phyloP scores from a whole-genome alignment of 257 asterid genomes.

The Nicotiana obtusifolia region DNA sequence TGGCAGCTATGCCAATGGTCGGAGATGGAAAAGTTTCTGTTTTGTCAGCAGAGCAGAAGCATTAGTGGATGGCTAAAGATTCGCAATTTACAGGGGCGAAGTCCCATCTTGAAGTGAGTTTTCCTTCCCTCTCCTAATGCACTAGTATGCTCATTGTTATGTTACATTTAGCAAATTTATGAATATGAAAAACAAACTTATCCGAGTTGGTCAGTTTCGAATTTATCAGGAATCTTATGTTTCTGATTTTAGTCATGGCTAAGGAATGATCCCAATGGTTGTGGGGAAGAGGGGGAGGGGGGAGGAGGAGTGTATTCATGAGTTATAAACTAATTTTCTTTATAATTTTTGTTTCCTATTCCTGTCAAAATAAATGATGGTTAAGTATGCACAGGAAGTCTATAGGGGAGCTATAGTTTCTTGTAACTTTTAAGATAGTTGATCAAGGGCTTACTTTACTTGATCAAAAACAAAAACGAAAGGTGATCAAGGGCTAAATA shows the following conservation, averaged over 20 bases:
- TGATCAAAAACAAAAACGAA: not conserved
- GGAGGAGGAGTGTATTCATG: not conserved
- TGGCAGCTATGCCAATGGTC: constrained; percentile 28
- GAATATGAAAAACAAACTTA: not conserved
- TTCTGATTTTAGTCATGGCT: not conserved
- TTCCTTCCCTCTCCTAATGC: not conserved
- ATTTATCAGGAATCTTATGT: not conserved
- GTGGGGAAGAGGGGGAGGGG: not conserved
- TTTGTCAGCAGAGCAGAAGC: constrained; percentile 9
- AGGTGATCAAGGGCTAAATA: not conserved
- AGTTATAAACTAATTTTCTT: not conserved
- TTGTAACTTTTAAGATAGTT: not conserved
- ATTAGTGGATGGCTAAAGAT: constrained; percentile 28
- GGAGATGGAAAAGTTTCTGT: constrained; percentile 29
- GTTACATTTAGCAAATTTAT: not conserved
- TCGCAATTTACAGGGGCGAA: constrained; percentile 19
- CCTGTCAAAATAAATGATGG: not conserved
- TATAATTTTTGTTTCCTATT: not conserved
- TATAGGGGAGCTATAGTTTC: not conserved
- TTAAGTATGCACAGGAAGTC: not conserved
- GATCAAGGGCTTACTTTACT: not conserved
- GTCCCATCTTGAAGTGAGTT: constrained; percentile 34
- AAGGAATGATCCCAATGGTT: not conserved
- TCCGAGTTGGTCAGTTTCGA: not conserved
- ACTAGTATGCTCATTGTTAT: not conserved